Conservation (phyloP, 148 eudicot species). For the Rhododendron ferrugineum region DNA sequence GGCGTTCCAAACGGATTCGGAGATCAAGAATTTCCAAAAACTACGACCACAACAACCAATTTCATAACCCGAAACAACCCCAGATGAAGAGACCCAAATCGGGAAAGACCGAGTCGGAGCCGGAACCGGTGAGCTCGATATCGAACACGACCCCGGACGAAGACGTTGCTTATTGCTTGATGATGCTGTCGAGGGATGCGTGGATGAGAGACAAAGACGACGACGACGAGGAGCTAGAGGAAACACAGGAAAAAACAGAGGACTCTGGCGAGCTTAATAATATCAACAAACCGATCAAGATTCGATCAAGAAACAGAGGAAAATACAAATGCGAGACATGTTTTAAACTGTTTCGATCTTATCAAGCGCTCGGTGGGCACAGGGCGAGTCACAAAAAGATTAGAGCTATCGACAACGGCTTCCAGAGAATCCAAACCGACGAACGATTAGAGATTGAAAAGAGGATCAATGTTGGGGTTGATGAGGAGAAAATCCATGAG, state of each 20-base stretch:
- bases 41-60: not conserved
- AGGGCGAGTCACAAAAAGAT: conserved; percentile 53
- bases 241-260: not conserved
- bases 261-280: not conserved
- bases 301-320: not conserved
- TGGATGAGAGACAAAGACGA: conserved; percentile 26
- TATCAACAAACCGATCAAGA: not conserved
- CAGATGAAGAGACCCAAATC: conserved; percentile 6
- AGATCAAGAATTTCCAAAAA: conserved; percentile 16
- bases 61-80: not conserved
- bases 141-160: conserved; percentile 62
- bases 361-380: conserved; percentile 64
- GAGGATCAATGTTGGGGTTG: not conserved
- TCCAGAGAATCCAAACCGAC: not conserved
- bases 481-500: conserved; percentile 34
- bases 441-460: not conserved
- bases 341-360: conserved; percentile 35
- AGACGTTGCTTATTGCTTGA: conserved; percentile 63
- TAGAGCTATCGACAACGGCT: not conserved
- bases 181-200: conserved; percentile 68
- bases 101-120: conserved; percentile 4
- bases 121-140: conserved; percentile 41
- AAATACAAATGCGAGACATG: conserved; percentile 49
- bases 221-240: not conserved
- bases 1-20: conserved; percentile 42